Conservation (phyloP, 371 early-diverging fungal species). For the Mycotypha africana region DNA sequence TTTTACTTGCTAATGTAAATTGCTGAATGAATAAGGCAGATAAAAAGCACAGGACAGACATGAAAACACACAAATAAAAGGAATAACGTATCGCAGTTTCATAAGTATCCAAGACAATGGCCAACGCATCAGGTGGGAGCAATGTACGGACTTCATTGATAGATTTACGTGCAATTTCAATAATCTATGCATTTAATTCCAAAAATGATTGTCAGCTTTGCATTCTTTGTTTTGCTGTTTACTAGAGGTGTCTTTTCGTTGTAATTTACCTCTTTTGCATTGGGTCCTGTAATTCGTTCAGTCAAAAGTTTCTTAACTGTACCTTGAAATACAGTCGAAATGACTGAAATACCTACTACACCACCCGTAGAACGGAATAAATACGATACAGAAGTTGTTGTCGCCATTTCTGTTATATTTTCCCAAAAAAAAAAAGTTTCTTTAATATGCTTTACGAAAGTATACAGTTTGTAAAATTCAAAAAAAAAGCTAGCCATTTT, state of each 20-base stretch:
- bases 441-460: neutral
- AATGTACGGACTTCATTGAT: conserved; percentile 33
- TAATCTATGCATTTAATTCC: conserved; percentile 15
- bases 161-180: conserved; percentile 42
- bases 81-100: conserved; percentile 30
- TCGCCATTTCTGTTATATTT: conserved; percentile 49
- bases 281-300: conserved; percentile 27
- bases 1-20: conserved; percentile 36
- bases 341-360: conserved; percentile 34
- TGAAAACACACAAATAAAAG: conserved; percentile 23
- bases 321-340: conserved; percentile 41
- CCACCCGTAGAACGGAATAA: conserved; percentile 42
- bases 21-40: conserved; percentile 45
- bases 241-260: too few species aligned
- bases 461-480: neutral
- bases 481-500: conserved; percentile 30
- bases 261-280: conserved; percentile 37
- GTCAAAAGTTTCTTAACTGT: conserved; percentile 22
- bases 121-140: conserved; percentile 30
- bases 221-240: neutral
- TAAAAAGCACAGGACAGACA: conserved; percentile 27
- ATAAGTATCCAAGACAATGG: conserved; percentile 37
- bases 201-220: neutral
- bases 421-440: too few species aligned
- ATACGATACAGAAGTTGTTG: conserved; percentile 40